Conservation (phyloP, 805 yeast genomes). For the Komagataella phaffii region DNA sequence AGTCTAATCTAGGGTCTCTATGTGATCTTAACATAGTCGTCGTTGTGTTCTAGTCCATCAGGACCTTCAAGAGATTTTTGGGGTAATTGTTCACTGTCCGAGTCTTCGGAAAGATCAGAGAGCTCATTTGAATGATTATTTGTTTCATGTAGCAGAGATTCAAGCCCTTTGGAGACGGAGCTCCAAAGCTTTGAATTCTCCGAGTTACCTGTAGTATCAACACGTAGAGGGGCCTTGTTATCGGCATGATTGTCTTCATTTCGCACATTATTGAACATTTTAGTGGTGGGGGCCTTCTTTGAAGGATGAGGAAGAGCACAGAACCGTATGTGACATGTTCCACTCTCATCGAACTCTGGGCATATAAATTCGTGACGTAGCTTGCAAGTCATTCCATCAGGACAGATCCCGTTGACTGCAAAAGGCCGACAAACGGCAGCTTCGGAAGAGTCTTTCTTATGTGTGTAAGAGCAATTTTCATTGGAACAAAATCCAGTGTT, state of each 20-base stretch:
- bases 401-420: constrained; percentile 58
- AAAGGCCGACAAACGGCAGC: constrained; percentile 44
- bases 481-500: constrained; percentile 34
- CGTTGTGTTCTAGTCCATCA: constrained; percentile 8
- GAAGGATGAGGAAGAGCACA: constrained; percentile 41
- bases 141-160: neutral
- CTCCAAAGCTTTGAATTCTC: neutral
- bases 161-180: neutral
- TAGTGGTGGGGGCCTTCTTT: constrained; percentile 6
- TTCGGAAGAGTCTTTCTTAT: constrained; percentile 28
- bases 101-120: neutral
- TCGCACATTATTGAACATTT: constrained; percentile 6
- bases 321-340: constrained; percentile 38
- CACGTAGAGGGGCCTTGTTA: neutral
- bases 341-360: constrained; percentile 58
- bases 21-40: constrained; percentile 9
- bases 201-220: neutral
- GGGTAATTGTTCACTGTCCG: neutral
- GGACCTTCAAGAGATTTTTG: constrained; percentile 4
- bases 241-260: constrained; percentile 18
- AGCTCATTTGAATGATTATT: neutral
- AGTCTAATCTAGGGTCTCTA: neutral
- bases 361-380: constrained; percentile 48
- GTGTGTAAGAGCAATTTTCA: constrained; percentile 35
- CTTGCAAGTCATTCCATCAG: constrained; percentile 41